Evolutionary conservation across 2,329 filamentous ascomycete genomes (phyloP).

Genomic region (Boeremia lycopersici): DNA sequence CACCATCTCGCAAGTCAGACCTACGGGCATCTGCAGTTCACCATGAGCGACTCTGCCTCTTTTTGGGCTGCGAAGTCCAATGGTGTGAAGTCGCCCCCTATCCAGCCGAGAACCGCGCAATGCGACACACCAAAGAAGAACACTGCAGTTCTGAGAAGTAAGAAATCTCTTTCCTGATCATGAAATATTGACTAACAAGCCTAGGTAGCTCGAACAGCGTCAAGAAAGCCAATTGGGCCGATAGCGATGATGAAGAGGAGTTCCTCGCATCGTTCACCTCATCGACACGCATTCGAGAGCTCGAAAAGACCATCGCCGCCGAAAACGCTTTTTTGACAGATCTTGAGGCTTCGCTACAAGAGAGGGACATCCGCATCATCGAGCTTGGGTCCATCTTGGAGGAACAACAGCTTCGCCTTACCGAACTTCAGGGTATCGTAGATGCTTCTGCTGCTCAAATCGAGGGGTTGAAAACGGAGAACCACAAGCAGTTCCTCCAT

Average conservation of each 20-base stretch:
- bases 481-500: conserved; percentile 12
- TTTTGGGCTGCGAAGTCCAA: conserved; percentile 11
- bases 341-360: neutral
- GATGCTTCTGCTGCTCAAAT: conserved; percentile 5
- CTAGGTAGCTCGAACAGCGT: conserved; percentile 6
- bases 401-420: conserved; percentile 9
- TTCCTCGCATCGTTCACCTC: conserved; percentile 14
- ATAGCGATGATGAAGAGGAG: conserved; percentile 27
- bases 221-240: conserved; percentile 24
- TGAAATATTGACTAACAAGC: neutral
- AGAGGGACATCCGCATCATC: conserved; percentile 17
- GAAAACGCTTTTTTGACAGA: conserved; percentile 16
- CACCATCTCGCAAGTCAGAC: neutral
- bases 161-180: no score
- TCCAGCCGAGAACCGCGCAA: neutral
- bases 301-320: conserved; percentile 13
- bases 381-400: conserved; percentile 16
- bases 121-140: neutral
- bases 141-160: neutral
- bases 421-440: conserved; percentile 2
- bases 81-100: neutral
- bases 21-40: neutral
- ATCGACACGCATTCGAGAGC: conserved; percentile 8
- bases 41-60: neutral
- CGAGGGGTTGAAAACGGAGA: conserved; percentile 10